These are phyloP conservation scores for Phaffia australis DNA, from an alignment of 768 basidiomycete species.

Conservation along the genomic window DNA sequence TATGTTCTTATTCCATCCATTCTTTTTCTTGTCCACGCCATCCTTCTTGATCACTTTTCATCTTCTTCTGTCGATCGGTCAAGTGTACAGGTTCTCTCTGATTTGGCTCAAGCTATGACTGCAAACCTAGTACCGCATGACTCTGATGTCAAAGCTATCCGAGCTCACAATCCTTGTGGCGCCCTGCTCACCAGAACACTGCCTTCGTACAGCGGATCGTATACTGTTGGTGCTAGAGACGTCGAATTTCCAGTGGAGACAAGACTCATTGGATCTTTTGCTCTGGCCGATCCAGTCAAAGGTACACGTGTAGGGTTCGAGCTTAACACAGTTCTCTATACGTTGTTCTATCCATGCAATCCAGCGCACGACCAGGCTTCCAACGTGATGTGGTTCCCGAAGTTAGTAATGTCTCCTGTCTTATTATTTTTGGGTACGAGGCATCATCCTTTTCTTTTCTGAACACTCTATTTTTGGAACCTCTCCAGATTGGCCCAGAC, in stretches of 20 bases:
- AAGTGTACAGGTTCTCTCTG: no score
- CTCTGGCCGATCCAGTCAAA: background rate
- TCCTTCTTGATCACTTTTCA: no score
- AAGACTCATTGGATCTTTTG: constrained; percentile 11
- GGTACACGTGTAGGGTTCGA: background rate
- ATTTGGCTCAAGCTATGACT: no score
- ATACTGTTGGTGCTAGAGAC: constrained; percentile 37
- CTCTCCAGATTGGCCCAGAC: background rate
- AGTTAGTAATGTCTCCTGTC: background rate
- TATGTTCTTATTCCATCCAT: no score
- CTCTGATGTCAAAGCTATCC: no score
- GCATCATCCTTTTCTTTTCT: background rate
- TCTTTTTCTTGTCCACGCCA: no score
- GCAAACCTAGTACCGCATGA: no score
- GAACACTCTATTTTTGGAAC: background rate
- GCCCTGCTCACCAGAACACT: constrained; percentile 35
- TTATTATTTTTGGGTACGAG: background rate
- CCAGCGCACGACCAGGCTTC: background rate
- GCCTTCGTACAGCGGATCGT: constrained; percentile 35
- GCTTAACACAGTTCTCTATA: constrained; percentile 6
- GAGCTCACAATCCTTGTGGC: constrained; percentile 27
- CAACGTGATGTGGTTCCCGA: constrained; percentile 5
- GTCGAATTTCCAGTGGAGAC: constrained; percentile 37
- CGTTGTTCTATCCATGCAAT: constrained; percentile 2
- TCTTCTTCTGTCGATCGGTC: no score